These are phyloP conservation scores for Tolypocladium amazonense DNA, from an alignment of 2,329 filamentous ascomycete genomes.

Conservation along the genomic window DNA sequence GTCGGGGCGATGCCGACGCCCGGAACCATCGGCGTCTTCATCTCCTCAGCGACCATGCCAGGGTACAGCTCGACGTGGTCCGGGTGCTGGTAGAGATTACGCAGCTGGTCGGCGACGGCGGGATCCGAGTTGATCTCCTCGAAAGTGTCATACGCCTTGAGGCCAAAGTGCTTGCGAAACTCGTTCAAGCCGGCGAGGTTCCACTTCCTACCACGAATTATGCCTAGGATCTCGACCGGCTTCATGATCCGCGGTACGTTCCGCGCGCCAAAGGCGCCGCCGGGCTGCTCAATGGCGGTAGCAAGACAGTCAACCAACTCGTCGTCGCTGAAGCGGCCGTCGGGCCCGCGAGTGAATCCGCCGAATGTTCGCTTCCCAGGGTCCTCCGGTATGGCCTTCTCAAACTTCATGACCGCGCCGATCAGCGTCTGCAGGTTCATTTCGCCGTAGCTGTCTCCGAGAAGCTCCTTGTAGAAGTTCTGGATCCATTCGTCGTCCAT, in stretches of 20 bases:
- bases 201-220: conserved; percentile 68
- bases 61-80: conserved; percentile 76
- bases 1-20: conserved; percentile 67
- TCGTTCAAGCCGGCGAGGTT: conserved; percentile 72
- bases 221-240: conserved; percentile 70
- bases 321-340: conserved; percentile 66
- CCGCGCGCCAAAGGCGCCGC: conserved; percentile 60
- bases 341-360: conserved; percentile 48
- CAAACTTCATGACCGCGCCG: conserved; percentile 51
- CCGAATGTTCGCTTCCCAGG: conserved; percentile 60
- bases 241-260: conserved; percentile 66
- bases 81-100: conserved; percentile 63
- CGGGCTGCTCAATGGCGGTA: conserved; percentile 65
- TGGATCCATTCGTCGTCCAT: conserved; percentile 76
- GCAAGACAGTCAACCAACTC: conserved; percentile 62
- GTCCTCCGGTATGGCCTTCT: conserved; percentile 50
- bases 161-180: conserved; percentile 71
- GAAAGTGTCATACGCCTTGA: conserved; percentile 67
- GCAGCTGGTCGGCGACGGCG: conserved; percentile 53
- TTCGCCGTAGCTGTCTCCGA: conserved; percentile 42
- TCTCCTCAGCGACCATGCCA: conserved; percentile 65
- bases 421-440: conserved; percentile 52
- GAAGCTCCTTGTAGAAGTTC: conserved; percentile 51
- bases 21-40: conserved; percentile 62
- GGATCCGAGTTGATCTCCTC: conserved; percentile 77